Conservation (phyloP, 257 asterid genomes). For the Thymus quinquecostatus region DNA sequence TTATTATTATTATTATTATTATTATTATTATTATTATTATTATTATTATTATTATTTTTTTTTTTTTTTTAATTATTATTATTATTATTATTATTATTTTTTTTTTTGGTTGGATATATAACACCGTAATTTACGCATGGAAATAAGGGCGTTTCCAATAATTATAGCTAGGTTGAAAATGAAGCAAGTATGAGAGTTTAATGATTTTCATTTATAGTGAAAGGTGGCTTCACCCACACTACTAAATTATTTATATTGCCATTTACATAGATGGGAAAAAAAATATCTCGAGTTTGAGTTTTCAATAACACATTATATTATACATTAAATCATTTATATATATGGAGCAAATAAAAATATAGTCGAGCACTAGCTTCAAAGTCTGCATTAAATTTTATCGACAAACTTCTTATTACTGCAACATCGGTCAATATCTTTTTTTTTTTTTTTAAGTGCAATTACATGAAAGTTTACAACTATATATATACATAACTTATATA, state of each 20-base stretch:
- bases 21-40: not conserved
- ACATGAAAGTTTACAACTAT: no score
- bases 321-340: no score
- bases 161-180: not conserved
- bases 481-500: no score
- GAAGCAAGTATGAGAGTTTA: constrained; percentile 22
- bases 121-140: constrained; percentile 37
- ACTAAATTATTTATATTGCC: constrained; percentile 2
- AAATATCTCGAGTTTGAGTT: not conserved
- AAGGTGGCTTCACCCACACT: constrained; percentile 31
- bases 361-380: no score
- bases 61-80: no score
- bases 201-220: constrained; percentile 36
- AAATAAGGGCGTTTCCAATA: constrained; percentile 24
- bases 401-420: no score
- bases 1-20: not conserved
- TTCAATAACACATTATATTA: no score
- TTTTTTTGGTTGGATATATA: not conserved
- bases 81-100: no score
- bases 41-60: not conserved
- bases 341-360: no score
- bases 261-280: not conserved
- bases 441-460: no score
- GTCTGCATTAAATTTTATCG: no score
- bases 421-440: no score